Evolutionary conservation across 2,329 filamentous ascomycete species (phyloP).

Genomic region (Hypocreales sp.): DNA sequence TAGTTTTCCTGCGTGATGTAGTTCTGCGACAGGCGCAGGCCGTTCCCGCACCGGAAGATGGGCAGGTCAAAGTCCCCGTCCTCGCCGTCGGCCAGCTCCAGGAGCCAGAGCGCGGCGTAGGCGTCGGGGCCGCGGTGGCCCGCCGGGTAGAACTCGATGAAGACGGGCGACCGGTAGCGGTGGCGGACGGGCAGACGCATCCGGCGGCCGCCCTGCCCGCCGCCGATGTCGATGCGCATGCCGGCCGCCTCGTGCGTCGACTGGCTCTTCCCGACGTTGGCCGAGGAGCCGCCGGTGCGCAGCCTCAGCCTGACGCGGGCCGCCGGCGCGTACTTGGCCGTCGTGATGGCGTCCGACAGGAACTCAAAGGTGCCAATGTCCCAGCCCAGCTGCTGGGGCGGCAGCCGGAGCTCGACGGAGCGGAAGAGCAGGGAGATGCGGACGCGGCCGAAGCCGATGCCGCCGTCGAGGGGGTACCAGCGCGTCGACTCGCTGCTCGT

Average conservation of each 20-base stretch:
- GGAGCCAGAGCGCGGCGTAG: constrained; percentile 73
- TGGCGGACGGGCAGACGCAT: constrained; percentile 76
- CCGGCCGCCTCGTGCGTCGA: constrained; percentile 46
- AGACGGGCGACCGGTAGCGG: constrained; percentile 76
- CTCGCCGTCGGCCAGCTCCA: constrained; percentile 70
- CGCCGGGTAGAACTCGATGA: constrained; percentile 66
- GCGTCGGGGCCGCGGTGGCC: constrained; percentile 57
- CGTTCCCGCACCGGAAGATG: constrained; percentile 70
- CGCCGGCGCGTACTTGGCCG: constrained; percentile 43
- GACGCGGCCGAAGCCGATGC: constrained; percentile 79
- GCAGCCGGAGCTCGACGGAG: constrained; percentile 71
- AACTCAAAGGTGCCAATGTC: constrained; percentile 94
- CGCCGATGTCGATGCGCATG: constrained; percentile 32
- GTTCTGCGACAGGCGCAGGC: constrained; percentile 70
- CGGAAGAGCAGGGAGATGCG: constrained; percentile 84
- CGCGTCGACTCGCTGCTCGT: constrained; percentile 73
- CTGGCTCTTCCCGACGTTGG: constrained; percentile 46
- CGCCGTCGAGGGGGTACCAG: constrained; percentile 95
- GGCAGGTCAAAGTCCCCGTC: constrained; percentile 70
- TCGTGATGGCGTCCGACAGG: constrained; percentile 51
- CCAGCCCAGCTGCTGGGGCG: constrained; percentile 79
- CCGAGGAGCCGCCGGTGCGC: constrained; percentile 72
- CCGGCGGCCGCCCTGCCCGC: constrained; percentile 20
- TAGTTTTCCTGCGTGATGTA: constrained; percentile 76
- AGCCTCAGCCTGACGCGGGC: constrained; percentile 63